Evolutionary conservation across 805 yeast species (phyloP).

Genomic region (Pichia thaimueangensis): DNA sequence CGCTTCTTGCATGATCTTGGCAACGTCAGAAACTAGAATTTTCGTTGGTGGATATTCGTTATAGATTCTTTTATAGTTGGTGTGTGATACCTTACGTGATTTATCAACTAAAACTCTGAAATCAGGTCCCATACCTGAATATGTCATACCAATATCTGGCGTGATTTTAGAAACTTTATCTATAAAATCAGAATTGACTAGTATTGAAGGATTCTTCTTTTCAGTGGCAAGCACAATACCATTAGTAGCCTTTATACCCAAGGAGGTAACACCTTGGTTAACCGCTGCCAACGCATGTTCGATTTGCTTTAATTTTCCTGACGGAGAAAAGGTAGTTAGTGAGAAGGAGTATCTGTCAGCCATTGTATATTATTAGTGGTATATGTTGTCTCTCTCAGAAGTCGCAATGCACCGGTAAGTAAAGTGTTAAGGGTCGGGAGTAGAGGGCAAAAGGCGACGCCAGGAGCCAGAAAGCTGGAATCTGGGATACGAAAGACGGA

Average conservation of each 20-base stretch:
- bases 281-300: slow-evolving; percentile 97
- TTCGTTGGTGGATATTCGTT: slow-evolving; percentile 97
- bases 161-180: slow-evolving; percentile 79
- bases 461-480: no score
- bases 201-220: slow-evolving; percentile 75
- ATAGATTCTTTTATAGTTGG: slow-evolving; percentile 86
- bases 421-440: no score
- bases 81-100: slow-evolving; percentile 89
- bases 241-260: slow-evolving; percentile 89
- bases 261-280: slow-evolving; percentile 94
- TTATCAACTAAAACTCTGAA: slow-evolving; percentile 90
- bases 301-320: slow-evolving; percentile 96
- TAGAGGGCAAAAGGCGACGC: no score
- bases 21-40: slow-evolving; percentile 88
- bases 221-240: slow-evolving; percentile 97
- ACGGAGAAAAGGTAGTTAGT: slow-evolving; percentile 94
- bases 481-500: no score
- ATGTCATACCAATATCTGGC: slow-evolving; percentile 94
- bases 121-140: slow-evolving; percentile 99
- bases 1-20: slow-evolving; percentile 91
- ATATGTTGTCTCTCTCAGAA: no score
- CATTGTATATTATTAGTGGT: no score
- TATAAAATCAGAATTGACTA: slow-evolving; percentile 67
- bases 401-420: no score
- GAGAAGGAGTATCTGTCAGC: slow-evolving; percentile 98